Base-by-base conservation (phyloP, 345 rosid species). In the Euphorbia lathyris region DNA sequence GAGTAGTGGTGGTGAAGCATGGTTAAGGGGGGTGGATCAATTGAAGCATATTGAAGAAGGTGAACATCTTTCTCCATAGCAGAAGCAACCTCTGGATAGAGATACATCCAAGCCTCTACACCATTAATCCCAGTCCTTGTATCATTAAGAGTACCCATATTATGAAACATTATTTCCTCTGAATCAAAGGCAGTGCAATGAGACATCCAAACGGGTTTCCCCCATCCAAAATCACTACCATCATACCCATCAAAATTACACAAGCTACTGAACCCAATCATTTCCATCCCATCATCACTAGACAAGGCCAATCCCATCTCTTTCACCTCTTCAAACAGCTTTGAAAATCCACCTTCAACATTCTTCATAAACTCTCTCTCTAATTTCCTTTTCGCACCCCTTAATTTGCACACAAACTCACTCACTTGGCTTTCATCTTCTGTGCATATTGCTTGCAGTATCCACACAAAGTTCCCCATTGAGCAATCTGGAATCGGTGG, bases 211-310 rank as follows among this genome's bases (percentile, higher is more conserved):
- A 34, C 7, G 3, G 38, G 38, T 34, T 34, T 34, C 7, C 38
- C 81, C 77, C 75, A 71, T 36, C 81, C 77, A 43, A 82, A 76
- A 59, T 74, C 79, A 50, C 70, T 0, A 12, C 4, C 29, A 19
- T 76, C 73, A 45, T 76, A 77, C 3, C 66, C 8, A 0, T 72
- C 79, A 23, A 72, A 9, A 6, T 67, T 72, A 55, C 69, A 66
- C 78, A 58, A 68, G 58, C 85, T 77, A 14, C 43, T 67, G 11
- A 66, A 76, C 8, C 22, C 53, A 66, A 74, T 53, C 7, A 42
- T 23, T 13, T 76, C 79, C 4, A 6, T 50, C 20, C 60, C 75
- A 10, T 43, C n/a, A 14, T 38, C 38, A 34, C 38, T 23, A 2
- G 6, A 19, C 7, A n/a, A n/a, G n/a, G n/a, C 11, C 36, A 38